Conservation (phyloP, 2,329 filamentous ascomycete species). For the Curvularia verruculosa region DNA sequence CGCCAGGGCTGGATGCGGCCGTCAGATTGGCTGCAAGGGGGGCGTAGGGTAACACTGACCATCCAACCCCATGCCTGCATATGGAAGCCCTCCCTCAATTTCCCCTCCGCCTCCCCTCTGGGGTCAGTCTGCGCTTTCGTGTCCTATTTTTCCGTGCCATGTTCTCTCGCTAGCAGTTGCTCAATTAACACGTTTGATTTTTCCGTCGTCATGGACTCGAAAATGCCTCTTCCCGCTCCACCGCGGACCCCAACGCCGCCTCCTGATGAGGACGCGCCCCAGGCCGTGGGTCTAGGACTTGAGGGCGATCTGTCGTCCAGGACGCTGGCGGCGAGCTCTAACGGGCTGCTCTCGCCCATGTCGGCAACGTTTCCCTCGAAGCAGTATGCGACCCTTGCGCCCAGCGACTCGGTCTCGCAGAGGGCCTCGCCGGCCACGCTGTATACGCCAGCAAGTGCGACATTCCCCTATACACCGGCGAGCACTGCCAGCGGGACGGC, state of each 20-base stretch:
- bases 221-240: conserved; percentile 63
- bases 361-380: conserved; percentile 48
- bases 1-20: conserved; percentile 22
- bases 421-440: conserved; percentile 39
- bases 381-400: conserved; percentile 43
- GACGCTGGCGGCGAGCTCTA: conserved; percentile 36
- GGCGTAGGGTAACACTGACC: conserved; percentile 17
- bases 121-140: conserved; percentile 22
- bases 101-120: conserved; percentile 29
- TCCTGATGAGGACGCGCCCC: conserved; percentile 56
- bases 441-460: conserved; percentile 43
- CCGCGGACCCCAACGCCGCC: conserved; percentile 70
- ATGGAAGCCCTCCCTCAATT: conserved; percentile 27
- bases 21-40: conserved; percentile 28
- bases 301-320: conserved; percentile 37
- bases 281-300: conserved; percentile 44
- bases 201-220: conserved; percentile 61
- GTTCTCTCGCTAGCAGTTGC: conserved; percentile 21
- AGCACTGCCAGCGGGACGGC: conserved; percentile 35
- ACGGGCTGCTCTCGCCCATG: conserved; percentile 47
- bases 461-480: conserved; percentile 43
- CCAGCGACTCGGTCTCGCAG: conserved; percentile 46
- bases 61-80: conserved; percentile 26
- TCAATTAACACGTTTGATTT: conserved; percentile 31
- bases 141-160: conserved; percentile 21